Percentiles rank a stretch among this genome's conserved stretches.
phyloP scores from a whole-genome alignment of 2,329 filamentous ascomycete species.

The Ploettnerulaceae sp. region DNA sequence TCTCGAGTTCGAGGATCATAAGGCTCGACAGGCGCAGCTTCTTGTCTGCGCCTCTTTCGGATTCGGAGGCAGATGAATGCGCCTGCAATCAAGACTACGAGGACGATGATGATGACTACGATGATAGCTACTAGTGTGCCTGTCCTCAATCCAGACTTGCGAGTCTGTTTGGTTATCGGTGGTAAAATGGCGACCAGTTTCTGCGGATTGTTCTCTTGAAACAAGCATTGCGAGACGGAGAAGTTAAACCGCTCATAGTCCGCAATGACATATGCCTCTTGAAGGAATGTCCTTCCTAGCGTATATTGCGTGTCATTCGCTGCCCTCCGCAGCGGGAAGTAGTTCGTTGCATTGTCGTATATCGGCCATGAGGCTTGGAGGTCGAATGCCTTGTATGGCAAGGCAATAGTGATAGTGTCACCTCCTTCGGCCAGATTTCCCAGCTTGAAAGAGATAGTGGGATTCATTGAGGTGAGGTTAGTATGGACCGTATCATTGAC shows the following conservation, averaged over 20 bases:
- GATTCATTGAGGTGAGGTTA: slow-evolving; percentile 26
- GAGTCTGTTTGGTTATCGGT: neutral
- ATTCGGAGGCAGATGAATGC: neutral
- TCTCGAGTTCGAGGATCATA: neutral
- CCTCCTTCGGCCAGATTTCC: slow-evolving; percentile 9
- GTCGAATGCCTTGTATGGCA: slow-evolving; percentile 31
- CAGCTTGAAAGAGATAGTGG: slow-evolving; percentile 30
- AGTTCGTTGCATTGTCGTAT: slow-evolving; percentile 16
- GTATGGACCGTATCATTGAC: slow-evolving; percentile 30
- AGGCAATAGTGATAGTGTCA: slow-evolving; percentile 17
- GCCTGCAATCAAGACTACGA: neutral
- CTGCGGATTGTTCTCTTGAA: slow-evolving; percentile 1
- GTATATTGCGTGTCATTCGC: slow-evolving; percentile 23
- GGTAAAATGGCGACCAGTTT: slow-evolving; percentile 2
- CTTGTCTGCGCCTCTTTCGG: neutral
- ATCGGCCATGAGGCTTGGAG: slow-evolving; percentile 25
- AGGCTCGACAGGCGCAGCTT: neutral
- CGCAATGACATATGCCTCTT: slow-evolving; percentile 24
- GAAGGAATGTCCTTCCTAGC: slow-evolving; percentile 29
- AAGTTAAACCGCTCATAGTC: slow-evolving; percentile 8
- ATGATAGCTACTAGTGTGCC: neutral
- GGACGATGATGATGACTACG: neutral
- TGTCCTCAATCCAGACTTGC: neutral
- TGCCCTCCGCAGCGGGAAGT: slow-evolving; percentile 28
- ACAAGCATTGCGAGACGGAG: slow-evolving; percentile 7